phyloP scores from a whole-genome alignment of 441 rosid genomes.

The Pelargonium myrrhifolium region DNA sequence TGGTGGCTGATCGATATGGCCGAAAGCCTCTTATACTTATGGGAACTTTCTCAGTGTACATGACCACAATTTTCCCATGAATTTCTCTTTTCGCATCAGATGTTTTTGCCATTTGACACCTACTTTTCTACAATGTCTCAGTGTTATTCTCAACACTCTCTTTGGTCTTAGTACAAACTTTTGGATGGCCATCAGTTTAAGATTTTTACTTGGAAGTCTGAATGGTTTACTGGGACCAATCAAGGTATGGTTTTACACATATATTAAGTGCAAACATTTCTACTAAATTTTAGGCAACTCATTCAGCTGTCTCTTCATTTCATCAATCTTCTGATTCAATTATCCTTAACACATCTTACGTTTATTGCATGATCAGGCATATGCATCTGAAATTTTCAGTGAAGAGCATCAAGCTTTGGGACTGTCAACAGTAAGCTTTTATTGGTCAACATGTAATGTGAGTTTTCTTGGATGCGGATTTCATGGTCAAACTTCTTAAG shows the following conservation, averaged over 20 bases:
- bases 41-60: constrained; percentile 20
- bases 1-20: constrained; percentile 23
- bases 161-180: constrained; percentile 19
- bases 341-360: neutral
- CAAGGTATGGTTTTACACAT: constrained; percentile 5
- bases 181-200: constrained; percentile 16
- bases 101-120: neutral
- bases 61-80: neutral
- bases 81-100: neutral
- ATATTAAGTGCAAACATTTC: no score
- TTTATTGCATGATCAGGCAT: constrained; percentile 16
- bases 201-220: constrained; percentile 16
- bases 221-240: constrained; percentile 17
- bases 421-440: constrained; percentile 12
- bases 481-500: neutral
- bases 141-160: constrained; percentile 15
- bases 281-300: no score
- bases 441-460: no score
- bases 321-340: neutral
- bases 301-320: neutral
- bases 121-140: neutral
- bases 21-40: constrained; percentile 8
- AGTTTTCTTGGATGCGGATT: no score
- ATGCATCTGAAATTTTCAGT: constrained; percentile 15
- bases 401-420: constrained; percentile 20